These are phyloP conservation scores for Aspergillus brunneoviolaceus DNA, from an alignment of 2,329 filamentous ascomycete species.

Conservation along the genomic window DNA sequence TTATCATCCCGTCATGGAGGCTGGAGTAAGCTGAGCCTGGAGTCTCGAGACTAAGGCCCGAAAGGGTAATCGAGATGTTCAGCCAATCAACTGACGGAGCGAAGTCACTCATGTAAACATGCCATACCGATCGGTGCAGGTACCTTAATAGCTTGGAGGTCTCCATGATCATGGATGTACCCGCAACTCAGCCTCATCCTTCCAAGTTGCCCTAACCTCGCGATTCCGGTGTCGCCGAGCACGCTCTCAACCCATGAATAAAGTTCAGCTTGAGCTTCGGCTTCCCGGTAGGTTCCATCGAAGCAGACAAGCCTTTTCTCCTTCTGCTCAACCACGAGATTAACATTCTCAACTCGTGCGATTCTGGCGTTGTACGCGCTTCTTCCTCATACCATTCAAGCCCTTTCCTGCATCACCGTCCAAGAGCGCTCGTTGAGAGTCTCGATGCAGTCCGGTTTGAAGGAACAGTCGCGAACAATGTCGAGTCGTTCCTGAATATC, in stretches of 20 bases:
- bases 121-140: background rate
- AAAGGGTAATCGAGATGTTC: background rate
- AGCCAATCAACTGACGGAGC: background rate
- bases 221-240: too few relatives aligned
- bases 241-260: too few relatives aligned
- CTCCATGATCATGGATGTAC: too few relatives aligned
- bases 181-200: too few relatives aligned
- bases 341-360: too few relatives aligned
- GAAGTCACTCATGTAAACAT: background rate
- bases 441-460: background rate
- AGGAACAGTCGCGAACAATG: background rate
- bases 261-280: too few relatives aligned
- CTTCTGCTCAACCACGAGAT: too few relatives aligned
- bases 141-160: background rate
- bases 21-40: too few relatives aligned
- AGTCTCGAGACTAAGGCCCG: background rate
- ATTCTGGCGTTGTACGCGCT: background rate
- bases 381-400: background rate
- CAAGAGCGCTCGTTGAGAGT: background rate
- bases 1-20: background rate
- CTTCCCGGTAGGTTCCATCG: too few relatives aligned
- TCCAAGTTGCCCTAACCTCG: too few relatives aligned
- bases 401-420: background rate
- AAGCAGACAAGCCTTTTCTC: too few relatives aligned
- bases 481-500: background rate